Base-by-base conservation (phyloP, 2,329 filamentous ascomycete species). In the Camillea tinctor region DNA sequence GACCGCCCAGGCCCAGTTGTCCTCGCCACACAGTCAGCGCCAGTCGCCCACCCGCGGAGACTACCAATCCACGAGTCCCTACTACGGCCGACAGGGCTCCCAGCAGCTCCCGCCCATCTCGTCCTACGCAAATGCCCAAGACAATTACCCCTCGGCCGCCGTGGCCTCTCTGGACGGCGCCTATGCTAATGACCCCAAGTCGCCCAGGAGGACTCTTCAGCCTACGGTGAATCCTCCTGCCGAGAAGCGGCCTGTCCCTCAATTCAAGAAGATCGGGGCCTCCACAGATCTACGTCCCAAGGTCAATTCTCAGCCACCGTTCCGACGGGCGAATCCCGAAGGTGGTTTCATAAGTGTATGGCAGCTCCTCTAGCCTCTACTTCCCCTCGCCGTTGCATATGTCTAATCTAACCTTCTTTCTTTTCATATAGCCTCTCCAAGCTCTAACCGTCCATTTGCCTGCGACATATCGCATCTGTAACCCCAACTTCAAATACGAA, bases 401-500 rank as follows among this genome's bases (percentile, higher is more conserved):
- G 57, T 51, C 52, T 55, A 54, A 63, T 60, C 68, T 74, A 67
- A 77, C 60, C 20, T 48, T 55, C 74, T 68, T 77, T 59, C 20
- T 48, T 55, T 54, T 48, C 57, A 54, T 57, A 49, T 73, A 96
- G 92, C 95, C 95, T 54, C 84, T 99, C 54, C 94, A 98, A 89
- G 94, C 95, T 53, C 83, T 99, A 62, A 99, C 95, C 1, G 90
- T 91, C 49, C 93, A 98, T 71, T 82, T 99, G 20, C 94, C 95
- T 17, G 90, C 93, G 4, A 98, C 95, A 1, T 99, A 99, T 79
- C 90, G 95, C 69, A 98, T 99, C 75, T 99, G 95, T 81, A 99
- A 99, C 74, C 93, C 93, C 2, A 88, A 86, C 70, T 99, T 99
- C 83, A 97, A 99, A 80, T 99, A 99, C 78, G 95, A 99, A 75